Percentiles rank a stretch among this genome's conserved stretches.
Conservation (phyloP, 1,284 basidiomycete species). For the Trichosporon sp. region DNA sequence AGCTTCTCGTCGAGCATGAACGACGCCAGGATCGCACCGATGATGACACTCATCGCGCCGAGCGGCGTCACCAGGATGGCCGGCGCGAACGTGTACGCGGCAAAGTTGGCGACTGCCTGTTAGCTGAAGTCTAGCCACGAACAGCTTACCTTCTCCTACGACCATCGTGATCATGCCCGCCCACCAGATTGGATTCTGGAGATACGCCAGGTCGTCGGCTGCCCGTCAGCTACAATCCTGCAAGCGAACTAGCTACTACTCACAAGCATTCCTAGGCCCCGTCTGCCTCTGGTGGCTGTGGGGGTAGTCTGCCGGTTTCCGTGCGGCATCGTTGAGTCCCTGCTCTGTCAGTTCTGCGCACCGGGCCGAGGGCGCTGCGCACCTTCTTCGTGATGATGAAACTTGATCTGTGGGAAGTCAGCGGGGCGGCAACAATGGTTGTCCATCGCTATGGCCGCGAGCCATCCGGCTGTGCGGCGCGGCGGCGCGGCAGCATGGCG, state of each 20-base stretch:
- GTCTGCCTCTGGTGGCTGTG: constrained; percentile 56
- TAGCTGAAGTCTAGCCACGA: neutral
- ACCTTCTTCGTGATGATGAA: constrained; percentile 98
- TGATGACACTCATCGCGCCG: constrained; percentile 92
- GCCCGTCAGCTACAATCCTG: constrained; percentile 29
- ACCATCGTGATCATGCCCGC: constrained; percentile 88
- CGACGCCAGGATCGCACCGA: constrained; percentile 89
- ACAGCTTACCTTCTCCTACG: constrained; percentile 69
- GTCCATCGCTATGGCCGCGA: neutral
- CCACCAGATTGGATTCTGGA: constrained; percentile 97
- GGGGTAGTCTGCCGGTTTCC: constrained; percentile 62
- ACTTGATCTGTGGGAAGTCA: constrained; percentile 48
- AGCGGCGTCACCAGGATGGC: constrained; percentile 95
- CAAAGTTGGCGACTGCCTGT: constrained; percentile 86
- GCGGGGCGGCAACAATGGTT: neutral
- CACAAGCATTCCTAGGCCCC: constrained; percentile 61
- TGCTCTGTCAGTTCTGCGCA: constrained; percentile 37
- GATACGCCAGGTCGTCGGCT: constrained; percentile 76
- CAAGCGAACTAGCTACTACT: constrained; percentile 63
- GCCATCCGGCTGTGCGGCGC: too few relatives aligned
- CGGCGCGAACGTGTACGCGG: constrained; percentile 96
- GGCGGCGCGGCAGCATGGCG: too few relatives aligned
- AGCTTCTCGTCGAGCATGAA: constrained; percentile 90
- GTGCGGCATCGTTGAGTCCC: constrained; percentile 76
- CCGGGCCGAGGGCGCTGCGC: constrained; percentile 15